These are phyloP conservation scores for Boletus reticulatus DNA, from an alignment of 768 basidiomycete genomes.

Conservation along the genomic window DNA sequence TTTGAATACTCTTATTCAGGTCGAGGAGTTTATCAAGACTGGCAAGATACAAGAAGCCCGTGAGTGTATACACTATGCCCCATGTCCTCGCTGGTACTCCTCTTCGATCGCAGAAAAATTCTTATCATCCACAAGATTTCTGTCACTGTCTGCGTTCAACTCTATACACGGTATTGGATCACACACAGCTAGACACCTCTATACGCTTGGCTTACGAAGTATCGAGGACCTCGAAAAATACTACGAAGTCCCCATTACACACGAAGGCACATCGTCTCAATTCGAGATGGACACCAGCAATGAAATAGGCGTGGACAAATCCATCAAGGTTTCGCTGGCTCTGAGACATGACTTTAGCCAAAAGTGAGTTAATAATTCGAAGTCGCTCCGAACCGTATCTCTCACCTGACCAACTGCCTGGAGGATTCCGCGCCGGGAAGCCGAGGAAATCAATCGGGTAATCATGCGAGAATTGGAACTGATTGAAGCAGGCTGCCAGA, in stretches of 20 bases:
- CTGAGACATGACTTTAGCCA: slow-evolving; percentile 55
- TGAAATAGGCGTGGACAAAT: slow-evolving; percentile 33
- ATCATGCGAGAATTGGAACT: slow-evolving; percentile 65
- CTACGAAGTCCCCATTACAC: slow-evolving; percentile 42
- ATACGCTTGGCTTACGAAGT: slow-evolving; percentile 62
- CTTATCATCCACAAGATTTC: slow-evolving; percentile 49
- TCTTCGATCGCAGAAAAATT: slow-evolving; percentile 42
- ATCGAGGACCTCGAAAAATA: slow-evolving; percentile 67
- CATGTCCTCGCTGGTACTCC: neutral
- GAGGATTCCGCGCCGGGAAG: slow-evolving; percentile 74
- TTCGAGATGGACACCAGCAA: slow-evolving; percentile 14
- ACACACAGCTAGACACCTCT: slow-evolving; percentile 62
- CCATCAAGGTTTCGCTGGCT: slow-evolving; percentile 57
- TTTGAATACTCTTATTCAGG: slow-evolving; percentile 35
- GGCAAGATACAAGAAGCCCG: slow-evolving; percentile 62
- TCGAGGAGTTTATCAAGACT: slow-evolving; percentile 57
- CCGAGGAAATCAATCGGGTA: slow-evolving; percentile 68
- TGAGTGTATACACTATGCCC: slow-evolving; percentile 17
- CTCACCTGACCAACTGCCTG: neutral
- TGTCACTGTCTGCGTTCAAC: slow-evolving; percentile 54
- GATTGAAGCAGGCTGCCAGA: slow-evolving; percentile 64
- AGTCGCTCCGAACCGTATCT: too few relatives aligned
- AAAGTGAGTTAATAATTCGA: slow-evolving; percentile 32
- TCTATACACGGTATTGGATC: slow-evolving; percentile 75
- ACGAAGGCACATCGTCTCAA: slow-evolving; percentile 21